Evolutionary conservation across 495 filamentous ascomycete genomes (phyloP).

Genomic region (Cryomyces antarcticus): DNA sequence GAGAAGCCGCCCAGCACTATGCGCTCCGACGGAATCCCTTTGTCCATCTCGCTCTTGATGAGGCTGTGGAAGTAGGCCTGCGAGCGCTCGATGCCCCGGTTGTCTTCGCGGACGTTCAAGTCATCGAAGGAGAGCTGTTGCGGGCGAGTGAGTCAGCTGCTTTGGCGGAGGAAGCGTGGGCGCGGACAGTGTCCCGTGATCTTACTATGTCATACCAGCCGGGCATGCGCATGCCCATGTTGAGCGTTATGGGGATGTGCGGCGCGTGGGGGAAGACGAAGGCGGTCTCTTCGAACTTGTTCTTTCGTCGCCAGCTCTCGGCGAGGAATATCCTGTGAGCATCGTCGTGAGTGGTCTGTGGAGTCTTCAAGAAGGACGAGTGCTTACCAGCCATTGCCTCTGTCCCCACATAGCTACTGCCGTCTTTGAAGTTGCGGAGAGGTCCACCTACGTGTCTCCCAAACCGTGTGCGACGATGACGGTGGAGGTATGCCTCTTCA

Average conservation of each 20-base stretch:
- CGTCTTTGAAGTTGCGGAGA: constrained; percentile 4
- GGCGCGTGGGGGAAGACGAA: constrained; percentile 96
- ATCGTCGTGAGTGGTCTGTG: neutral
- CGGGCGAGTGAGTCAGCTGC: neutral
- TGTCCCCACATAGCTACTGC: neutral
- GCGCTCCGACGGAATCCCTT: constrained; percentile 62
- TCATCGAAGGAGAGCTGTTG: constrained; percentile 7
- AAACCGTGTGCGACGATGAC: constrained; percentile 88
- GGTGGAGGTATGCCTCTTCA: constrained; percentile 78
- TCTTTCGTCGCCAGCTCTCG: constrained; percentile 71
- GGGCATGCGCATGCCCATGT: constrained; percentile 66
- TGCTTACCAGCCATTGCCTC: constrained; percentile 19
- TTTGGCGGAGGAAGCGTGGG: neutral
- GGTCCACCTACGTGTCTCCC: constrained; percentile 43
- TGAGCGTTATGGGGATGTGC: constrained; percentile 58
- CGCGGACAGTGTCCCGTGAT: constrained; percentile 22
- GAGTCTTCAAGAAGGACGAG: neutral
- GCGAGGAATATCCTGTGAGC: constrained; percentile 44
- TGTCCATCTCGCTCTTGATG: constrained; percentile 54
- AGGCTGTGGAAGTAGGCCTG: constrained; percentile 58
- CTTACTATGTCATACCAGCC: constrained; percentile 85
- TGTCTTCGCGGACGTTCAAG: constrained; percentile 36
- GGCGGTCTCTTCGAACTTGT: constrained; percentile 70
- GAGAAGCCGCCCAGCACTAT: constrained; percentile 68
- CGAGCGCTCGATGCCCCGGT: constrained; percentile 54